Evolutionary conservation across 73 alveolate genomes (phyloP).

Genomic region (Breviolum minutum): DNA sequence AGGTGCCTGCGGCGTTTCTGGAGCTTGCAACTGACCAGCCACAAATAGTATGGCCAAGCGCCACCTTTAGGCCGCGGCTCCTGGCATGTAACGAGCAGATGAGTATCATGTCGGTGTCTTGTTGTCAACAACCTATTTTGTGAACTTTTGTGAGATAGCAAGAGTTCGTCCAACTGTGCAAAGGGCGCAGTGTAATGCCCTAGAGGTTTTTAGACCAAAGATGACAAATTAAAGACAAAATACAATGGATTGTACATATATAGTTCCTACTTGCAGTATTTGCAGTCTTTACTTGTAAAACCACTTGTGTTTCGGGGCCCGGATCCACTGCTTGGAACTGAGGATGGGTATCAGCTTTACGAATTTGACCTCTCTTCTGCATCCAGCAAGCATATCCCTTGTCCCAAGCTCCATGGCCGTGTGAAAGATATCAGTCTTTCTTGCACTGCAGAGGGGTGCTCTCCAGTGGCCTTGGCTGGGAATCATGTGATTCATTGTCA

Average conservation of each 20-base stretch:
- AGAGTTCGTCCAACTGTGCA: no score
- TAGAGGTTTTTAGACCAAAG: no score
- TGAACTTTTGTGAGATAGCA: no score
- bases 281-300: no score
- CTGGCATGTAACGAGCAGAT: conserved; percentile 14
- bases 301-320: no score
- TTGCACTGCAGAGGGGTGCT: conserved; percentile 27
- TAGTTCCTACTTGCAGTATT: no score
- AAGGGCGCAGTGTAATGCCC: no score
- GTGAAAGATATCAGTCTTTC: conserved; percentile 1
- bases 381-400: neutral
- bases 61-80: conserved; percentile 16
- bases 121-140: neutral
- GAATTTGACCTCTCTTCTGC: neutral
- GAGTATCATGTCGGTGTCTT: neutral
- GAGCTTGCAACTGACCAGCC: conserved; percentile 26
- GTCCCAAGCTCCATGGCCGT: conserved; percentile 30
- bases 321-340: no score
- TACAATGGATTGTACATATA: no score
- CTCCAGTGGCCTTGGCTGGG: conserved; percentile 36
- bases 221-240: no score
- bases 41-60: conserved; percentile 38
- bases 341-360: conserved; percentile 26
- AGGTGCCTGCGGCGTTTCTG: neutral
- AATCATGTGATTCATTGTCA: conserved; percentile 7